Conservation (phyloP, 2,329 filamentous ascomycete genomes). For the Apiospora rasikravindrae region DNA sequence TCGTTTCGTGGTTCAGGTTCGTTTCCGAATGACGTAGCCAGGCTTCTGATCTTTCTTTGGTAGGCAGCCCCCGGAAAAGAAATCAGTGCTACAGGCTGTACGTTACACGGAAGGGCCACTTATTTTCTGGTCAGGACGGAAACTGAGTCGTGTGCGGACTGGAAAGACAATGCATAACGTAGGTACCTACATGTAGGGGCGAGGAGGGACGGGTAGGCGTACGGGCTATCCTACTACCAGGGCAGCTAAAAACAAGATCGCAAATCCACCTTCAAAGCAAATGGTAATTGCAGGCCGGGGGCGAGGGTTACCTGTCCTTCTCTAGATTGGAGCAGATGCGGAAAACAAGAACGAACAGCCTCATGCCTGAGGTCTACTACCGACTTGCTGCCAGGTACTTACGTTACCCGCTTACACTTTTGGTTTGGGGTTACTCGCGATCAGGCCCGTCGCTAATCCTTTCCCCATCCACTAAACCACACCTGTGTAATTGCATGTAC, state of each 20-base stretch:
- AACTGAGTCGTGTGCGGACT: constrained; percentile 11
- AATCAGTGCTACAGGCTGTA: constrained; percentile 14
- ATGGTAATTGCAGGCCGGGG: neutral
- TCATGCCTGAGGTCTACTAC: neutral
- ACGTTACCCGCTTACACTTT: neutral
- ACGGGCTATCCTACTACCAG: neutral
- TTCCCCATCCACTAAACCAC: neutral
- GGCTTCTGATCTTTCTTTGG: constrained; percentile 16
- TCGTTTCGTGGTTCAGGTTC: constrained; percentile 18
- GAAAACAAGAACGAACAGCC: constrained; percentile 17
- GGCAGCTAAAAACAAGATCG: neutral
- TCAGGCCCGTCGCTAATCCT: constrained; percentile 15
- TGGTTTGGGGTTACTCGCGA: constrained; percentile 7
- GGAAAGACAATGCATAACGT: neutral
- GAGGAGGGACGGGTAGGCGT: neutral
- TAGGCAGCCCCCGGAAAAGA: constrained; percentile 2
- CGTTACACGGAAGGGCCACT: constrained; percentile 10
- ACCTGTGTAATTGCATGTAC: neutral
- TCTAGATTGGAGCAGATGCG: constrained; percentile 2
- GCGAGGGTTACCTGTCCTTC: constrained; percentile 6
- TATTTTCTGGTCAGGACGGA: constrained; percentile 6
- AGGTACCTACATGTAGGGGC: neutral
- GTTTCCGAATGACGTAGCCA: constrained; percentile 19
- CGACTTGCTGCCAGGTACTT: neutral
- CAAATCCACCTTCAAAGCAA: neutral